Conservation (phyloP, 306 rosid genomes). For the Cicer bijugum region DNA sequence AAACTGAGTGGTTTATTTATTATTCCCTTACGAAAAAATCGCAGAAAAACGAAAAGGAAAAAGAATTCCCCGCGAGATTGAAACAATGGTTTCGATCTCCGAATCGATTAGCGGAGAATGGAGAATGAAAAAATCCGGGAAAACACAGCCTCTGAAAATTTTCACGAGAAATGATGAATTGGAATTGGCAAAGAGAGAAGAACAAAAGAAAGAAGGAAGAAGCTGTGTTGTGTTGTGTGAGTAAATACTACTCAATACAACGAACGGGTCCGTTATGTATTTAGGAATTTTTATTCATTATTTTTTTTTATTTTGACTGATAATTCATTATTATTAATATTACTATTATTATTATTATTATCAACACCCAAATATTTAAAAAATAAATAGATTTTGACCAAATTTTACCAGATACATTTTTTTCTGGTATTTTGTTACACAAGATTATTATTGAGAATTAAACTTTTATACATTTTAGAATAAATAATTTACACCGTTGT, state of each 20-base stretch:
- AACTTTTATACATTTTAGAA: no score
- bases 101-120: conserved; percentile 1
- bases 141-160: conserved; percentile 10
- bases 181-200: conserved; percentile 41
- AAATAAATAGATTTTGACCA: no score
- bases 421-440: no score
- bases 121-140: conserved; percentile 8
- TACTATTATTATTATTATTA: no score
- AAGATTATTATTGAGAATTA: no score
- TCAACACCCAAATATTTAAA: no score
- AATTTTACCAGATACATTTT: no score
- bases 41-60: not conserved
- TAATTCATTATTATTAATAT: no score
- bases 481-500: no score
- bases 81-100: conserved; percentile 25
- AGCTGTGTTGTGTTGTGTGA: conserved; percentile 29
- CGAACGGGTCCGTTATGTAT: conserved; percentile 23
- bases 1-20: not conserved
- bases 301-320: not conserved
- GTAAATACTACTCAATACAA: conserved; percentile 21
- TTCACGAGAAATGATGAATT: conserved; percentile 42
- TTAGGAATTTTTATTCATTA: not conserved
- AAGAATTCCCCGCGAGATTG: not conserved
- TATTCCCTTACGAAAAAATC: not conserved
- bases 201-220: conserved; percentile 23